Conservation (phyloP, 805 yeast species). For the Yamadazyma insecticola region DNA sequence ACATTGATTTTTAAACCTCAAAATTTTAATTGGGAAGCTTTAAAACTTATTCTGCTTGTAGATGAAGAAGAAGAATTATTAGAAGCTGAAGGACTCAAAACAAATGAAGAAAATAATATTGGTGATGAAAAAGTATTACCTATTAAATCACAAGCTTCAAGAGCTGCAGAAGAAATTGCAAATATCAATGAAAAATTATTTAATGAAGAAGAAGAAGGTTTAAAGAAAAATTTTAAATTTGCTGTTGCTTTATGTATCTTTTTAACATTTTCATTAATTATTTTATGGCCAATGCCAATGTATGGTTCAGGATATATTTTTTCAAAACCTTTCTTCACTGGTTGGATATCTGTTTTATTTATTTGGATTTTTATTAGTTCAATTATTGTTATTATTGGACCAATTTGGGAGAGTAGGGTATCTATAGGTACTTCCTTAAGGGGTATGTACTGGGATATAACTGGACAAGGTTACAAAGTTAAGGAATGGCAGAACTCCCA, state of each 20-base stretch:
- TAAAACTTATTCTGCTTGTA: constrained; percentile 66
- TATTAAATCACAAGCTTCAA: constrained; percentile 33
- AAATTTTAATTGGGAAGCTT: constrained; percentile 65
- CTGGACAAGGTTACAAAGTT: constrained; percentile 72
- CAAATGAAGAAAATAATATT: constrained; percentile 8
- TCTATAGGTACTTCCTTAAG: constrained; percentile 61
- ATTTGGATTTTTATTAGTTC: constrained; percentile 76
- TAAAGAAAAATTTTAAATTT: constrained; percentile 53
- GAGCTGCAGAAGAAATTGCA: constrained; percentile 36
- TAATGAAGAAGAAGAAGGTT: constrained; percentile 47
- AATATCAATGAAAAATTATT: constrained; percentile 16
- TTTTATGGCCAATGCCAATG: constrained; percentile 95
- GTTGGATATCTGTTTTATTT: constrained; percentile 81
- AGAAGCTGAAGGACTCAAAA: constrained; percentile 27
- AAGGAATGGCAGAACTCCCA: constrained; percentile 70
- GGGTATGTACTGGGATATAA: constrained; percentile 81
- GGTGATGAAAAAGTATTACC: constrained; percentile 27
- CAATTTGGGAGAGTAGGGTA: constrained; percentile 68
- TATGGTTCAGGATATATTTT: constrained; percentile 76
- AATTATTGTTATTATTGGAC: constrained; percentile 60
- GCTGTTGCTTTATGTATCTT: constrained; percentile 59
- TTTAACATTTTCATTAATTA: constrained; percentile 58
- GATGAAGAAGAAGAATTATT: constrained; percentile 64
- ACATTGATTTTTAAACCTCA: constrained; percentile 64
- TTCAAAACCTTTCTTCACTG: constrained; percentile 73